phyloP scores from a whole-genome alignment of 306 rosid species.

The Prunus mira region DNA sequence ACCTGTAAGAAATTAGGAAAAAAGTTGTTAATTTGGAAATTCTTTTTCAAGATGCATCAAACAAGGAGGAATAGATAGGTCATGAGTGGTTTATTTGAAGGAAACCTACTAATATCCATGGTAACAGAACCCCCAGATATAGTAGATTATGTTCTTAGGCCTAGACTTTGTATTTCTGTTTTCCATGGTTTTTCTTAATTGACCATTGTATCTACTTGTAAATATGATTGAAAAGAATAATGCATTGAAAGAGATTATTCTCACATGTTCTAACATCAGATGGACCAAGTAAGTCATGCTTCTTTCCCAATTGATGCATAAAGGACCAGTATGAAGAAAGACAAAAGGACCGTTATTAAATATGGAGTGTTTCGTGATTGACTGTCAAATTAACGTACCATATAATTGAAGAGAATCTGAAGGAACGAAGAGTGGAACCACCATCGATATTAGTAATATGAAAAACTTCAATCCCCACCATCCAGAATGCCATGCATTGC shows the following conservation, averaged over 20 bases:
- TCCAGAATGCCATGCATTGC: conserved; percentile 78
- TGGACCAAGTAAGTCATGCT: not conserved
- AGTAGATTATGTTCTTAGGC: too few relatives aligned
- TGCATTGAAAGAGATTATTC: not conserved
- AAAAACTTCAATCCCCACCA: conserved; percentile 65
- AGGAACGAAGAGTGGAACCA: conserved; percentile 58
- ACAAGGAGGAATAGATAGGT: too few relatives aligned
- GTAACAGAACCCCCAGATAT: too few relatives aligned
- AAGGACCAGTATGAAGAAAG: not conserved
- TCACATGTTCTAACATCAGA: not conserved
- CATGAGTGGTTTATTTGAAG: too few relatives aligned
- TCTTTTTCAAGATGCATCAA: not conserved
- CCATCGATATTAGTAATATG: conserved; percentile 51
- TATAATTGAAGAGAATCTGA: conserved; percentile 54
- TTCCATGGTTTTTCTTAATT: too few relatives aligned
- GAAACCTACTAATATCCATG: too few relatives aligned
- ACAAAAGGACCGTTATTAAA: not conserved
- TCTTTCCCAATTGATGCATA: not conserved
- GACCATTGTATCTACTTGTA: too few relatives aligned
- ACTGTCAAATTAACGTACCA: conserved; percentile 38
- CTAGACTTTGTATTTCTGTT: too few relatives aligned
- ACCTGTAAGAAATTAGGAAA: conserved; percentile 45
- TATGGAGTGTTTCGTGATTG: not conserved
- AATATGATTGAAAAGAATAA: not conserved
- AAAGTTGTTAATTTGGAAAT: conserved; percentile 3